Evolutionary conservation across 148 eudicot species (phyloP).

Genomic region (Chenopodium berlandieri): DNA sequence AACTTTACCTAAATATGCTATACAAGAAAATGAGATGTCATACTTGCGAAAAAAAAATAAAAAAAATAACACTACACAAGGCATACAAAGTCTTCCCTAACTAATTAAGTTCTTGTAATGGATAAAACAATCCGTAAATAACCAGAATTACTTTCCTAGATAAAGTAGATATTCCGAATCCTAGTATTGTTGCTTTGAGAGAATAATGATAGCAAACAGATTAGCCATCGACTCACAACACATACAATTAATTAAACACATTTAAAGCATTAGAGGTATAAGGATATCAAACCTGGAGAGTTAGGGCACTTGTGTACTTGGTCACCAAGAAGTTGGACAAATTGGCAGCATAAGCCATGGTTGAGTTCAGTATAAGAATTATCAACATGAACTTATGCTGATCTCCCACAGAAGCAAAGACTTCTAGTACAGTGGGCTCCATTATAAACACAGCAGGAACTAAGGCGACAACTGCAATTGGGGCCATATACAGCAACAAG

Average conservation of each 20-base stretch:
- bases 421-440: constrained; percentile 87
- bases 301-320: constrained; percentile 93
- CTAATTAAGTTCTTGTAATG: background rate
- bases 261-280: constrained; percentile 16
- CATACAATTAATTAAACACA: background rate
- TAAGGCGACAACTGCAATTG: constrained; percentile 78
- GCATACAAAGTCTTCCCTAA: background rate
- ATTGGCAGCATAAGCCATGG: constrained; percentile 91
- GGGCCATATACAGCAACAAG: constrained; percentile 86
- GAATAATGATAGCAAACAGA: background rate
- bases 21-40: background rate
- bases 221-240: background rate
- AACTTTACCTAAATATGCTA: background rate
- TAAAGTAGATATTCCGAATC: background rate
- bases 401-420: constrained; percentile 50
- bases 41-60: too few relatives aligned
- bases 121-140: background rate
- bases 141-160: background rate
- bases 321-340: constrained; percentile 96
- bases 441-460: constrained; percentile 77
- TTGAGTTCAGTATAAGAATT: constrained; percentile 69
- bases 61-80: background rate
- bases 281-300: constrained; percentile 70
- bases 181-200: background rate
- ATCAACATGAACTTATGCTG: constrained; percentile 76